phyloP scores from a whole-genome alignment of 495 filamentous ascomycete species.

The Paragyromitra xinjiangensis region DNA sequence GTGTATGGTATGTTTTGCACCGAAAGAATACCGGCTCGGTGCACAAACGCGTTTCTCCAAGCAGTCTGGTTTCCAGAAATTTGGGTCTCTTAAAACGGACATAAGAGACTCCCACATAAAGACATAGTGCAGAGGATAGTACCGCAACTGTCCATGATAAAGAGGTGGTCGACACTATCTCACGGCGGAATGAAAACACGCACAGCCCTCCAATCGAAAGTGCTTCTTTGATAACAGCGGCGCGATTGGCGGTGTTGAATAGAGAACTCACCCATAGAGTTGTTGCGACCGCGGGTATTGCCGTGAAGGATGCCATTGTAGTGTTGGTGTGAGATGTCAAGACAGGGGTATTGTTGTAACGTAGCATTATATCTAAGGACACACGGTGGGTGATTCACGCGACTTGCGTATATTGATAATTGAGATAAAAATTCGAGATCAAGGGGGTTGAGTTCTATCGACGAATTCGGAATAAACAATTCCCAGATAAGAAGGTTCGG shows the following conservation, averaged over 20 bases:
- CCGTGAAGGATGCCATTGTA: not conserved
- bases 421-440: not conserved
- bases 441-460: not conserved
- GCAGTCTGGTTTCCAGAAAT: not conserved
- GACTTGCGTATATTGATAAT: not conserved
- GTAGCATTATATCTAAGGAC: not conserved
- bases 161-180: conserved; percentile 5
- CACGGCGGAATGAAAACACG: conserved; percentile 24
- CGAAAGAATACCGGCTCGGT: conserved; percentile 64
- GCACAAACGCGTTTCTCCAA: conserved; percentile 12
- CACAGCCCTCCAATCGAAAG: conserved; percentile 25
- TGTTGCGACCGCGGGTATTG: conserved; percentile 7
- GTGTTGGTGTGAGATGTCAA: conserved; percentile 2
- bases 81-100: not conserved
- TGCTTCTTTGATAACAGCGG: conserved; percentile 21
- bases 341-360: conserved; percentile 12
- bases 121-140: conserved; percentile 2
- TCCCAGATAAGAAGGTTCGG: not conserved
- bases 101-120: not conserved
- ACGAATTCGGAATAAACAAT: not conserved
- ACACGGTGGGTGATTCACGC: not conserved
- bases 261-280: conserved; percentile 2
- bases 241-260: conserved; percentile 1
- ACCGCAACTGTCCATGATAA: conserved; percentile 6
- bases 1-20: conserved; percentile 67